These are phyloP conservation scores for Solanum pennellii DNA, from an alignment of 257 asterid genomes.

Conservation along the genomic window DNA sequence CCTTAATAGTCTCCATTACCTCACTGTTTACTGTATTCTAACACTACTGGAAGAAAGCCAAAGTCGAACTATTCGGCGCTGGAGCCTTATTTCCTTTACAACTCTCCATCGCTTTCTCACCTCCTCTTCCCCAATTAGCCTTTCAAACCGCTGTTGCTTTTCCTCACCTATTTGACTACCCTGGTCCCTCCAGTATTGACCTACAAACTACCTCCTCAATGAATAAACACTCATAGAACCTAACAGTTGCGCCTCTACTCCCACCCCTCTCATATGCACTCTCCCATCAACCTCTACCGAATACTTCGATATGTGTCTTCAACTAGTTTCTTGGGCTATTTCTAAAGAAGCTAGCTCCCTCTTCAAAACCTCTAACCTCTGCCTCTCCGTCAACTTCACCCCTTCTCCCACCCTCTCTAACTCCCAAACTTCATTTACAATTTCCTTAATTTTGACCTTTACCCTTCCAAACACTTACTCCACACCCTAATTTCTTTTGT, in stretches of 20 bases:
- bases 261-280: not conserved
- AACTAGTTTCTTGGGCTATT: not conserved
- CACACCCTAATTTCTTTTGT: not conserved
- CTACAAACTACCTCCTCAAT: not conserved
- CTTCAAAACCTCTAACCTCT: not conserved
- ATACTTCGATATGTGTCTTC: not conserved
- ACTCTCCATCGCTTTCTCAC: not conserved
- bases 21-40: not conserved
- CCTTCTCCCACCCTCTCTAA: not conserved
- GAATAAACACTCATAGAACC: not conserved
- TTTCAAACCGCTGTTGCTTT: not conserved
- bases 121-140: not conserved
- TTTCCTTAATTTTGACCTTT: not conserved
- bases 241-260: not conserved
- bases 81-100: not conserved
- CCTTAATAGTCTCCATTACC: not conserved
- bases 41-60: not conserved
- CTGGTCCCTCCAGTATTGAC: not conserved
- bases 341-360: not conserved
- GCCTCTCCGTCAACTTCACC: not conserved
- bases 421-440: not conserved
- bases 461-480: not conserved
- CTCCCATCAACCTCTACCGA: not conserved
- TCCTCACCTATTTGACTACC: not conserved
- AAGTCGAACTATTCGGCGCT: not conserved